phyloP scores from a whole-genome alignment of 192 early-diverging fungal genomes.

The Radiomyces spectabilis region DNA sequence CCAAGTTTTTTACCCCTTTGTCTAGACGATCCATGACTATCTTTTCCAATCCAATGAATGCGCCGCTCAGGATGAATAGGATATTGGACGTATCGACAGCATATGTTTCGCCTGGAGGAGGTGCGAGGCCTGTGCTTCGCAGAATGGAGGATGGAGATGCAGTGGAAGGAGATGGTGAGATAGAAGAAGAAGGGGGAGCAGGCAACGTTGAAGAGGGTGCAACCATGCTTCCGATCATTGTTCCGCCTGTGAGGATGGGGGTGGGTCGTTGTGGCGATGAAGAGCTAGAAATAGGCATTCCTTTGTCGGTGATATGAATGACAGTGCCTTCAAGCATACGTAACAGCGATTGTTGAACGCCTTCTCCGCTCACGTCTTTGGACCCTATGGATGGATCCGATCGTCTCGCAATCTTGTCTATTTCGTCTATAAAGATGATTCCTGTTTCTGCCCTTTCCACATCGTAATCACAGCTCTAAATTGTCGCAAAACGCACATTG shows the following conservation, averaged over 20 bases:
- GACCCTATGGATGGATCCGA: conserved; percentile 66
- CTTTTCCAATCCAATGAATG: conserved; percentile 83
- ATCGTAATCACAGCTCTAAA: conserved; percentile 75
- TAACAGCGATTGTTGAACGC: conserved; percentile 83
- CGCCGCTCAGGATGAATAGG: conserved; percentile 83
- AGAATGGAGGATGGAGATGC: too few relatives aligned
- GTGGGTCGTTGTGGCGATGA: too few relatives aligned
- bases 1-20: conserved; percentile 44
- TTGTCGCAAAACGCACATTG: too few relatives aligned
- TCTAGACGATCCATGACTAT: conserved; percentile 68
- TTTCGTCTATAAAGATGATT: conserved; percentile 90
- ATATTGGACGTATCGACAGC: conserved; percentile 88
- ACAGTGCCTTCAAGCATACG: conserved; percentile 87
- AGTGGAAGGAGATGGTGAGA: too few relatives aligned
- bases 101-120: conserved; percentile 72
- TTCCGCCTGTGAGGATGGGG: too few relatives aligned
- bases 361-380: conserved; percentile 87
- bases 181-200: too few relatives aligned
- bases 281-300: too few relatives aligned
- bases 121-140: too few relatives aligned
- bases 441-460: conserved; percentile 78
- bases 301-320: conserved; percentile 78
- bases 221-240: too few relatives aligned
- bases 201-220: too few relatives aligned
- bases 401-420: conserved; percentile 83